Conservation (phyloP, 2,329 filamentous ascomycete species). For the Stachybotrys chartarum region DNA sequence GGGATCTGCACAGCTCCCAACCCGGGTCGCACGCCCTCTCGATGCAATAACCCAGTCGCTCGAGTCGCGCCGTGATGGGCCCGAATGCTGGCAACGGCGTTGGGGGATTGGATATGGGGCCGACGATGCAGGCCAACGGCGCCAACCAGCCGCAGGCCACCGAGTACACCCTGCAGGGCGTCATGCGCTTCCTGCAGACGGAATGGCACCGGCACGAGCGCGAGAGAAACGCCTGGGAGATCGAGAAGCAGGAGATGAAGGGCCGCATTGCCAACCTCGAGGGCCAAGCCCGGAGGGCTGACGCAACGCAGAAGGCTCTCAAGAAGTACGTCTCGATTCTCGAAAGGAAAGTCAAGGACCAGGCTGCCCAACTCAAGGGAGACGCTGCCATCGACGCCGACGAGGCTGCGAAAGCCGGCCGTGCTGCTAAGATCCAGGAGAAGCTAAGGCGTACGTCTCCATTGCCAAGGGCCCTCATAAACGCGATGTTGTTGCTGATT, state of each 20-base stretch:
- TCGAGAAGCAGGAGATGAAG: constrained; percentile 98
- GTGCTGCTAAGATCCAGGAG: constrained; percentile 47
- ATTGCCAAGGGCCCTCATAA: constrained; percentile 6
- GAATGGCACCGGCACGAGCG: constrained; percentile 99
- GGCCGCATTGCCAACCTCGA: constrained; percentile 91
- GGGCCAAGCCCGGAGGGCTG: constrained; percentile 78
- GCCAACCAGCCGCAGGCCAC: constrained; percentile 49
- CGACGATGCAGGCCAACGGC: constrained; percentile 37
- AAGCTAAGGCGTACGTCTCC: constrained; percentile 42
- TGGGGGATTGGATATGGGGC: constrained; percentile 36
- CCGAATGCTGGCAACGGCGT: constrained; percentile 38
- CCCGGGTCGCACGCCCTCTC: constrained; percentile 15
- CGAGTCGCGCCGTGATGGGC: constrained; percentile 31
- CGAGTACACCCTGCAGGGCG: constrained; percentile 62
- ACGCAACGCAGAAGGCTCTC: constrained; percentile 80
- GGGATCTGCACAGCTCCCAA: not conserved
- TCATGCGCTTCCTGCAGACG: constrained; percentile 98
- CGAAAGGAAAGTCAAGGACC: constrained; percentile 79
- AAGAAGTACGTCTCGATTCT: constrained; percentile 87
- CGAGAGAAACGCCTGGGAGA: constrained; percentile 97
- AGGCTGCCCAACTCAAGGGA: constrained; percentile 63
- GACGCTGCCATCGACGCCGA: constrained; percentile 25
- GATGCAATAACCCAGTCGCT: constrained; percentile 28
- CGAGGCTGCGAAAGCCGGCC: constrained; percentile 41
- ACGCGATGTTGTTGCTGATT: constrained; percentile 7